phyloP scores from a whole-genome alignment of 306 rosid genomes.

The Casuarina cunninghamiana region DNA sequence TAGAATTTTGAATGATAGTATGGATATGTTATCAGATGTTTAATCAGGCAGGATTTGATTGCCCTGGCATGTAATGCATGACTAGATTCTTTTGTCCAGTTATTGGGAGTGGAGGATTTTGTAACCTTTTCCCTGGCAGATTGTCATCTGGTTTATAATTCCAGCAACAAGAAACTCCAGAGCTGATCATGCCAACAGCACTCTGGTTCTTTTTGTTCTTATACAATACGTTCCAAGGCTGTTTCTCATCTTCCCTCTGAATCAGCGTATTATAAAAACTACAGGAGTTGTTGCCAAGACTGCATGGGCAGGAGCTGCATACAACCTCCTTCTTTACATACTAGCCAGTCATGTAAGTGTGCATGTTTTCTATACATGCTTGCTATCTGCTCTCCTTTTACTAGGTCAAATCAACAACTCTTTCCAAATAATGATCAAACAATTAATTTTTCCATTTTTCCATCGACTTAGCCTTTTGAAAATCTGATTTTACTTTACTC shows the following conservation, averaged over 20 bases:
- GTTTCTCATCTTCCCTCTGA: slow-evolving; percentile 83
- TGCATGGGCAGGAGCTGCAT: slow-evolving; percentile 93
- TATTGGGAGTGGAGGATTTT: neutral
- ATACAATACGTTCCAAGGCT: slow-evolving; percentile 77
- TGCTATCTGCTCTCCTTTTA: neutral
- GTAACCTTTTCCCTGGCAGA: slow-evolving; percentile 42
- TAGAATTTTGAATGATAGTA: neutral
- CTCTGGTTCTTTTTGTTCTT: slow-evolving; percentile 75
- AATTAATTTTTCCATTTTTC: too few relatives aligned
- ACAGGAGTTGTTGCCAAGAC: slow-evolving; percentile 81
- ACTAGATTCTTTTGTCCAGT: neutral
- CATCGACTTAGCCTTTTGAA: too few relatives aligned
- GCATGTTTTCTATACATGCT: neutral
- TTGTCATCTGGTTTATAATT: slow-evolving; percentile 76
- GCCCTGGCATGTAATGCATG: neutral
- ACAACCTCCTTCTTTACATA: slow-evolving; percentile 82
- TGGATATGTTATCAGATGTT: neutral
- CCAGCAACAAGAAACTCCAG: slow-evolving; percentile 51
- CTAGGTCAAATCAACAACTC: neutral
- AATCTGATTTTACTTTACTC: too few relatives aligned
- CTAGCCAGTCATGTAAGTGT: slow-evolving; percentile 84
- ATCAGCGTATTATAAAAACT: slow-evolving; percentile 67
- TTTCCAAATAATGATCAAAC: too few relatives aligned
- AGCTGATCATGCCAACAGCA: slow-evolving; percentile 73
- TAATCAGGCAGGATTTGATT: neutral